Conservation (phyloP, 2,329 filamentous ascomycete genomes). For the Lachnellula arida region DNA sequence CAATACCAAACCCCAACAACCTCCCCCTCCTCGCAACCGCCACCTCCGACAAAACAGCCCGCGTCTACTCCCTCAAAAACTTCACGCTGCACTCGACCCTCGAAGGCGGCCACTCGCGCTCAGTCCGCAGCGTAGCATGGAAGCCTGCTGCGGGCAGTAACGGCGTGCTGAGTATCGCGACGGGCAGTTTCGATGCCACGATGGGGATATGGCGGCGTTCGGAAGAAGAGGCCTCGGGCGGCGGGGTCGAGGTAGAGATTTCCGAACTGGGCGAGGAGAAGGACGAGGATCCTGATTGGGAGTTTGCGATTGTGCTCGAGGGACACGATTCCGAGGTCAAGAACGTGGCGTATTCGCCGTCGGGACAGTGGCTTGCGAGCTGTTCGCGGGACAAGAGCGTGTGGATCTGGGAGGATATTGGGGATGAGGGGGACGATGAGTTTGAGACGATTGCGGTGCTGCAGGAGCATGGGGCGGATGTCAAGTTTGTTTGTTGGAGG, state of each 20-base stretch:
- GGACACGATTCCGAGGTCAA: conserved; percentile 96
- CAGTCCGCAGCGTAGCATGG: conserved; percentile 82
- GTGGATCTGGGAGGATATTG: conserved; percentile 97
- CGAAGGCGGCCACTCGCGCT: conserved; percentile 84
- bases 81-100: conserved; percentile 76
- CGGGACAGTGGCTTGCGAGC: conserved; percentile 76
- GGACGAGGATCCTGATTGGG: conserved; percentile 72
- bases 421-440: conserved; percentile 76
- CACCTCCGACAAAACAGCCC: conserved; percentile 79
- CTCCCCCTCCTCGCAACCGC: conserved; percentile 86
- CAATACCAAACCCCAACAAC: conserved; percentile 70
- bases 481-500: conserved; percentile 93
- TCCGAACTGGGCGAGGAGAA: conserved; percentile 28
- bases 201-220: conserved; percentile 78
- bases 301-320: conserved; percentile 86
- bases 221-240: conserved; percentile 30
- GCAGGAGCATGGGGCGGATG: conserved; percentile 90
- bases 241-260: conserved; percentile 42
- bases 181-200: conserved; percentile 89
- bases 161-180: conserved; percentile 73
- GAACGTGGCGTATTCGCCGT: conserved; percentile 67
- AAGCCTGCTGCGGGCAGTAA: conserved; percentile 62
- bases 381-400: conserved; percentile 90
- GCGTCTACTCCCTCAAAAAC: conserved; percentile 80
- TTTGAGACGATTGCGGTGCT: conserved; percentile 95